Evolutionary conservation across 2,329 filamentous ascomycete species (phyloP).

Genomic region (Dryadomyces quercivorus): DNA sequence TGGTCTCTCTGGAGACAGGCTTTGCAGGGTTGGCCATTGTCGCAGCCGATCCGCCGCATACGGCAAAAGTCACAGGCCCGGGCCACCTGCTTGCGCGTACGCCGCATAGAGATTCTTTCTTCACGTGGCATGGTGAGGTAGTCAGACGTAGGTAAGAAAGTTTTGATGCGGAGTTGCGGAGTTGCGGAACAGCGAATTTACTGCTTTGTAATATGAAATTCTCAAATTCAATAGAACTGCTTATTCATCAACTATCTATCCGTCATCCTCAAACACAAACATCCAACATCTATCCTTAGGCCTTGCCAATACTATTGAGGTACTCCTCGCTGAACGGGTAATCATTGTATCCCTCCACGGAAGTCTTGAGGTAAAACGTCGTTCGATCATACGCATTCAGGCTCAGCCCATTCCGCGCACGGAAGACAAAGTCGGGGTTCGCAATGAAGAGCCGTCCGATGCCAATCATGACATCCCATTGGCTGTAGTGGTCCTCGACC

Average conservation of each 20-base stretch:
- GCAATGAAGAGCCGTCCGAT: constrained; percentile 30
- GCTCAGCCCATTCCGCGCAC: constrained; percentile 22
- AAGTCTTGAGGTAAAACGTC: constrained; percentile 25
- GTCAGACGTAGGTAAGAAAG: no score
- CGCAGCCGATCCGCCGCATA: constrained; percentile 24
- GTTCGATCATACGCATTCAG: constrained; percentile 23
- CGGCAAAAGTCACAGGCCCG: constrained; percentile 26
- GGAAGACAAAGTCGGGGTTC: constrained; percentile 31
- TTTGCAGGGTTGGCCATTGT: constrained; percentile 22
- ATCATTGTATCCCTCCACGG: constrained; percentile 25
- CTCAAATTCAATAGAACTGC: no score
- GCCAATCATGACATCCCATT: constrained; percentile 19
- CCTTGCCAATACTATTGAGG: neutral
- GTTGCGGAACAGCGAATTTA: no score
- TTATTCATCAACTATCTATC: no score
- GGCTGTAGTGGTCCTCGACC: constrained; percentile 16
- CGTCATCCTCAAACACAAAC: no score
- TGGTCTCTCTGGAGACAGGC: constrained; percentile 21
- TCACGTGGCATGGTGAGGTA: neutral
- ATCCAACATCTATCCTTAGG: no score
- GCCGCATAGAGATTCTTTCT: neutral
- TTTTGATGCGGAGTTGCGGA: neutral
- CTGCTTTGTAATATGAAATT: no score
- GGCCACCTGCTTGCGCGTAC: constrained; percentile 14
- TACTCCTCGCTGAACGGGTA: constrained; percentile 21